These are phyloP conservation scores for Fusarium sp. DNA, from an alignment of 2,329 filamentous ascomycete genomes.

Conservation along the genomic window DNA sequence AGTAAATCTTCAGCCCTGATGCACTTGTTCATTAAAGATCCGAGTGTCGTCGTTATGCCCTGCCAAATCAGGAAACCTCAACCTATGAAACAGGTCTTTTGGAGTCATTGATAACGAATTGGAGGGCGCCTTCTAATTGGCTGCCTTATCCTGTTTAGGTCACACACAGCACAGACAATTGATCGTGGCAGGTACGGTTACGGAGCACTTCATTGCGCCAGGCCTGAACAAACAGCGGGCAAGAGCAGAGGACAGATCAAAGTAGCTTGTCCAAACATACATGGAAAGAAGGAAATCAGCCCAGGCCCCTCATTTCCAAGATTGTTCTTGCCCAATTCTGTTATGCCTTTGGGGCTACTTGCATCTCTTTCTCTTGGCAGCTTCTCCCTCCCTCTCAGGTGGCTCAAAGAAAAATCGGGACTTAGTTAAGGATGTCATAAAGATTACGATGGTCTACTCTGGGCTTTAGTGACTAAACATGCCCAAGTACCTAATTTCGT, in stretches of 20 bases:
- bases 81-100: background rate
- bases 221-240: constrained; percentile 11
- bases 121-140: constrained; percentile 27
- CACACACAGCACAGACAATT: constrained; percentile 28
- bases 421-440: too few species aligned
- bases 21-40: constrained; percentile 3
- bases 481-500: too few species aligned
- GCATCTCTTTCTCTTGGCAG: constrained; percentile 32
- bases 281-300: constrained; percentile 9
- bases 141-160: constrained; percentile 30
- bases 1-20: constrained; percentile 14
- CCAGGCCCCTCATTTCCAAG: constrained; percentile 32
- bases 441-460: too few species aligned
- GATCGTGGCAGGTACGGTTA: constrained; percentile 9
- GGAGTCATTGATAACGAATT: constrained; percentile 41
- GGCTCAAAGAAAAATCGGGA: too few species aligned
- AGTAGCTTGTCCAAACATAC: background rate
- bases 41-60: constrained; percentile 5
- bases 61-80: constrained; percentile 21
- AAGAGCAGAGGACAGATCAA: background rate
- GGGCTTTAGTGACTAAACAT: too few species aligned
- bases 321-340: constrained; percentile 23
- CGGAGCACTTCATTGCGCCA: constrained; percentile 11
- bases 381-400: constrained; percentile 9
- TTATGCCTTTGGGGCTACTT: constrained; percentile 27